phyloP scores from a whole-genome alignment of 2,329 filamentous ascomycete species.

The Metarhizium anisopliae region DNA sequence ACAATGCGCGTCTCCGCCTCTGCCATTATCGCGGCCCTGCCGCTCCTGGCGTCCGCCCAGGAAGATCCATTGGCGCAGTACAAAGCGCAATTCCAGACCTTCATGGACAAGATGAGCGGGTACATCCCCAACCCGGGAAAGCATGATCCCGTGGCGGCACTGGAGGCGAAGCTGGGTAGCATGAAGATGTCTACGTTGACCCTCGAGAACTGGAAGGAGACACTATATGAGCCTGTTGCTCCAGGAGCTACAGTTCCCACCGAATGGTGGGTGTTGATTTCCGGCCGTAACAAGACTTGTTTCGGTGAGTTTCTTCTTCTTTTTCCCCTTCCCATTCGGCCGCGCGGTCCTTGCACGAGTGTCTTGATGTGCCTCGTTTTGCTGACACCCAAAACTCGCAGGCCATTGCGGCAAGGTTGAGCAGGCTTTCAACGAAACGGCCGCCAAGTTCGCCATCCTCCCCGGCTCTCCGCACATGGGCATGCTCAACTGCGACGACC shows the following conservation, averaged over 20 bases:
- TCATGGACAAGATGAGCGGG: slow-evolving; percentile 51
- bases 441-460: slow-evolving; percentile 51
- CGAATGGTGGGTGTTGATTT: slow-evolving; percentile 69
- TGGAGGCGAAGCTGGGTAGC: slow-evolving; percentile 29
- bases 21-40: slow-evolving; percentile 42
- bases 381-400: slow-evolving; percentile 15
- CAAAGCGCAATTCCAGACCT: slow-evolving; percentile 53
- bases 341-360: background rate
- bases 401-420: slow-evolving; percentile 59
- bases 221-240: slow-evolving; percentile 53
- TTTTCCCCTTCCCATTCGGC: background rate
- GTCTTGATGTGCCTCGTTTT: background rate
- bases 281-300: slow-evolving; percentile 72
- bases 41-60: slow-evolving; percentile 45
- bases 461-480: slow-evolving; percentile 58
- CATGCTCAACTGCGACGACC: slow-evolving; percentile 63
- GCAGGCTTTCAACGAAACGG: slow-evolving; percentile 57
- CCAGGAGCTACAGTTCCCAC: slow-evolving; percentile 53
- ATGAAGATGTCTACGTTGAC: slow-evolving; percentile 45
- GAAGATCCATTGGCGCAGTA: slow-evolving; percentile 45
- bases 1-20: slow-evolving; percentile 50
- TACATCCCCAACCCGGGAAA: slow-evolving; percentile 40
- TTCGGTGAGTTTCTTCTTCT: slow-evolving; percentile 39
- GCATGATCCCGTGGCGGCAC: slow-evolving; percentile 31
- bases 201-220: slow-evolving; percentile 62